Conservation (phyloP, 164 flowering plant species). For the Chimonanthus praecox region DNA sequence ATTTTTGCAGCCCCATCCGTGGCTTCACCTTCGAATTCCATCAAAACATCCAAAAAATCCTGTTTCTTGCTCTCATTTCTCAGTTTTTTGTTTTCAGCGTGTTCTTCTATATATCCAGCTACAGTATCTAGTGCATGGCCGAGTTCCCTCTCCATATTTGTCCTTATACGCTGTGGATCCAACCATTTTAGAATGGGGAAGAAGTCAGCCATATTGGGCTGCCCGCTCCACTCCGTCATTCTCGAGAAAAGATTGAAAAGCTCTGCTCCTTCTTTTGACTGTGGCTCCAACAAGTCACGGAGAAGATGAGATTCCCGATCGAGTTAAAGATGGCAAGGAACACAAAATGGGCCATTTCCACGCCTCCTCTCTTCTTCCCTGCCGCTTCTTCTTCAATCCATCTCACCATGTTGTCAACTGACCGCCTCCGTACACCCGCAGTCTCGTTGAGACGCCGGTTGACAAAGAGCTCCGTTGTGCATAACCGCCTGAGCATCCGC, state of each 20-base stretch:
- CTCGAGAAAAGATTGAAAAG: conserved; percentile 10
- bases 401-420: conserved; percentile 14
- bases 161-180: conserved; percentile 21
- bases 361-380: not conserved
- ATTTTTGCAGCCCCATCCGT: conserved; percentile 12
- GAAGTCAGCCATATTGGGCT: conserved; percentile 25
- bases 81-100: not conserved
- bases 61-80: not conserved
- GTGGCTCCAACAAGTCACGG: conserved; percentile 14
- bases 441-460: conserved; percentile 16
- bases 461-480: conserved; percentile 15
- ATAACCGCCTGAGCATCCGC: conserved; percentile 16
- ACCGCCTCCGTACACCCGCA: conserved; percentile 4
- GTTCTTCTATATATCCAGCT: conserved; percentile 12
- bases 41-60: conserved; percentile 16
- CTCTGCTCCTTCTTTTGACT: conserved; percentile 15
- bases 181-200: conserved; percentile 18
- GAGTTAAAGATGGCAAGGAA: conserved; percentile 23
- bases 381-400: conserved; percentile 15
- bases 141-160: conserved; percentile 5
- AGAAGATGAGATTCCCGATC: conserved; percentile 19
- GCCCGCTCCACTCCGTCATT: conserved; percentile 10
- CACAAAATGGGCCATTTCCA: conserved; percentile 13
- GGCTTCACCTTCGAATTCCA: conserved; percentile 11
- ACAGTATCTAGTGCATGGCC: conserved; percentile 13